Conservation (phyloP, 1,284 basidiomycete species). For the Ceratobasidium theobromae region DNA sequence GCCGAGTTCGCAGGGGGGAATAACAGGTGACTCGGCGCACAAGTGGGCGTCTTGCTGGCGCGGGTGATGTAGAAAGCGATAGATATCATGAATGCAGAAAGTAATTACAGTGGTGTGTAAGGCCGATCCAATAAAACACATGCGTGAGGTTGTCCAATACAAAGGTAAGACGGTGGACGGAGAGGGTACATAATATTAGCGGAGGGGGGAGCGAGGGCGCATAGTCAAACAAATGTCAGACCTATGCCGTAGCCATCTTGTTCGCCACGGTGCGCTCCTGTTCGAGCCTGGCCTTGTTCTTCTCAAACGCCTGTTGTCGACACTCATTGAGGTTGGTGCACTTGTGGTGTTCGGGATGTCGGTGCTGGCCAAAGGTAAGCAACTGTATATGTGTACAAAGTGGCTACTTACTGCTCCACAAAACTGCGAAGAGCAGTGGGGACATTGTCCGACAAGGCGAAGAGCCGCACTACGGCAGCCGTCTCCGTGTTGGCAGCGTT, state of each 20-base stretch:
- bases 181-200: conserved; percentile 28
- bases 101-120: conserved; percentile 21
- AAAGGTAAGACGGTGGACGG: conserved; percentile 31
- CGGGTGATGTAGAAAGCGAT: conserved; percentile 1
- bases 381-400: conserved; percentile 30
- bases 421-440: conserved; percentile 73
- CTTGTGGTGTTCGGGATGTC: conserved; percentile 77
- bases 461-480: conserved; percentile 76
- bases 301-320: conserved; percentile 78
- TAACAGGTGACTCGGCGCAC: not conserved
- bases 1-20: not conserved
- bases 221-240: conserved; percentile 30
- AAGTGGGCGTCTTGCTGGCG: not conserved
- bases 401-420: conserved; percentile 66
- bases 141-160: conserved; percentile 11
- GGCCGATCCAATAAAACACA: conserved; percentile 29
- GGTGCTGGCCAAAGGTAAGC: conserved; percentile 56
- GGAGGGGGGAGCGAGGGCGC: conserved; percentile 26
- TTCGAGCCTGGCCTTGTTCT: conserved; percentile 82
- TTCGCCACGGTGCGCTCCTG: conserved; percentile 79
- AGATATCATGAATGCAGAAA: conserved; percentile 32
- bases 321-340: conserved; percentile 79
- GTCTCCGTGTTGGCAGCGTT: conserved; percentile 70
- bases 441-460: conserved; percentile 78
- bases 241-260: conserved; percentile 78